Evolutionary conservation across 1,139 yeast genomes (phyloP), one percentile per base, ranked within the genome.

Genomic region (Zygosaccharomyces pseudobailii): DNA sequence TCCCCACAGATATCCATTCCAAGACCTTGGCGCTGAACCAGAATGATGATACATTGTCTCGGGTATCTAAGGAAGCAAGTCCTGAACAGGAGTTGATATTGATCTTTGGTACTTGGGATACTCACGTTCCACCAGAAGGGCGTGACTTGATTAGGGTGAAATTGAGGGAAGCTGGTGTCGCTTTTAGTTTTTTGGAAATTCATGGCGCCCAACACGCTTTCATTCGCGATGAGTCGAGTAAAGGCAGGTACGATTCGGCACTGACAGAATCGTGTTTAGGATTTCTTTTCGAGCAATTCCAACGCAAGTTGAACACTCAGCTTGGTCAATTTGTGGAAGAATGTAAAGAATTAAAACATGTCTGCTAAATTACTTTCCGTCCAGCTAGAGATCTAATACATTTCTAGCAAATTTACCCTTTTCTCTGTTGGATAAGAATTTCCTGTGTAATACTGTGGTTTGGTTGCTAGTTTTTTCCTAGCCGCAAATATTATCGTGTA

Each of bases 191-290:
- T 61, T 74, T 82, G 66, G 95, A 86, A 66, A 72, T 85, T 49
- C 79, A 84, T 55, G 90, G 80, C 54, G 94, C 88, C 13, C 90
- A 85, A 65, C 95, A 86, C 57, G 94, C 95, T 0, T 86, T 85
- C 61, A 82, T 86, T 45, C 73, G 95, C 54, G 95, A 86, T 62
- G 94, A 85, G 59, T 68, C 72, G 56, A 81, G 87, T 56, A 86
- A 85, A 68, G 95, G 88, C 5, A 73, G 94, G 56, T 86, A 79
- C 61, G 94, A 86, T 62, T 81, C 89, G 8, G 87, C 89, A 6
- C 76, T 82, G 47, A 84, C 94, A 34, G 73, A 76, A 53, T 72
- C 79, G 41, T 84, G 94, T 61, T 70, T 80, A 61, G 84, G 79
- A 27, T 81, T 87, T 76, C 64, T 85, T 56, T 71, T 75, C 46